phyloP scores from a whole-genome alignment of 2,329 filamentous ascomycete genomes.

The Akanthomyces muscarius region DNA sequence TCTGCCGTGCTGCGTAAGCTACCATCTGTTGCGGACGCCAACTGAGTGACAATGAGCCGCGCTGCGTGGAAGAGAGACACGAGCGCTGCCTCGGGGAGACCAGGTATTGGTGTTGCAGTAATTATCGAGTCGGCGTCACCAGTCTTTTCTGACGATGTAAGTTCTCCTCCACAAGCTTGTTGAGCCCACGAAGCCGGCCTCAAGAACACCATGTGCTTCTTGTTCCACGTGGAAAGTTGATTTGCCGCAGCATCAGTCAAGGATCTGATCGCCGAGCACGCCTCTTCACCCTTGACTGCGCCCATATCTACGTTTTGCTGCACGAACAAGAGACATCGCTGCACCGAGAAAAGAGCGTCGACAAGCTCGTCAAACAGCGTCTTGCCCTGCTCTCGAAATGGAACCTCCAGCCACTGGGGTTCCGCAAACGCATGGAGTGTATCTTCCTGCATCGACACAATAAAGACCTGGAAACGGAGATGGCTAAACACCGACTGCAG shows the following conservation, averaged over 20 bases:
- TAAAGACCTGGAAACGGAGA: slow-evolving; percentile 5
- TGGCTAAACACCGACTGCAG: slow-evolving; percentile 5
- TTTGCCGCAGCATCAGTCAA: background rate
- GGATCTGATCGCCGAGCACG: too few relatives aligned
- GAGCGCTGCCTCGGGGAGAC: slow-evolving; percentile 3
- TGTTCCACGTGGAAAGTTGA: background rate
- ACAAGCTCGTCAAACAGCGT: slow-evolving; percentile 10
- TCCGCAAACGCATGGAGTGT: slow-evolving; percentile 1
- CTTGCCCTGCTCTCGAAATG: background rate
- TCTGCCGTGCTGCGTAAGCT: background rate
- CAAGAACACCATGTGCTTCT: background rate
- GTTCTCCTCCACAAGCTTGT: background rate
- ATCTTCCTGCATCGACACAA: slow-evolving; percentile 9
- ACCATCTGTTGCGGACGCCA: background rate
- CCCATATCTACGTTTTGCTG: background rate
- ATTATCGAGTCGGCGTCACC: too few relatives aligned
- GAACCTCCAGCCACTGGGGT: background rate
- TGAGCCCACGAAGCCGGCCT: background rate
- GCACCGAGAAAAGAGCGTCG: background rate
- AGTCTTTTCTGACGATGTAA: too few relatives aligned
- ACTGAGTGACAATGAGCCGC: background rate
- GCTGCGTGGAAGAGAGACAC: slow-evolving; percentile 6
- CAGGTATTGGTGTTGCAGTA: background rate
- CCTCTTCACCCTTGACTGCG: background rate
- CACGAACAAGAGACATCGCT: background rate